A percentile compares a stretch with the other conserved stretches of the same genome.
Evolutionary conservation across 2,329 filamentous ascomycete genomes (phyloP).

Genomic region (Colletotrichum sojae): DNA sequence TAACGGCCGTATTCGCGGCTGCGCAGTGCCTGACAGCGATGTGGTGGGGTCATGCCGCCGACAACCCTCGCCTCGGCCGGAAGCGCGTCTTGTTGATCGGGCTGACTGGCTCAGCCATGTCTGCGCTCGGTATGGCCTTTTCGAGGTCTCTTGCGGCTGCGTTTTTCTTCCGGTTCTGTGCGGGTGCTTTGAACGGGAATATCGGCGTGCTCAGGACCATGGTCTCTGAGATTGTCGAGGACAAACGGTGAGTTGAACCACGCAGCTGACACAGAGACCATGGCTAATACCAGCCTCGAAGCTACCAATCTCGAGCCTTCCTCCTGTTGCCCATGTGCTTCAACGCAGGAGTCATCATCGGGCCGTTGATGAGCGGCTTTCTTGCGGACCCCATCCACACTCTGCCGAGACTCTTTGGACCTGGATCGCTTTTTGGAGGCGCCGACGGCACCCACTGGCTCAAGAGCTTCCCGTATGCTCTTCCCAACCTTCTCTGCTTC

Average conservation of each 20-base stretch:
- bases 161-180: conserved; percentile 42
- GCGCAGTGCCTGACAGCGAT: conserved; percentile 43
- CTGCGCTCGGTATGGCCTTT: conserved; percentile 80
- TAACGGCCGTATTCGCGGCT: conserved; percentile 43
- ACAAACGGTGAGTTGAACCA: conserved; percentile 35
- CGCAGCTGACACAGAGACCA: neutral
- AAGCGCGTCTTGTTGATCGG: conserved; percentile 43
- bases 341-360: conserved; percentile 45
- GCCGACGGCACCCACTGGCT: conserved; percentile 42
- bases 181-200: conserved; percentile 43
- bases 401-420: conserved; percentile 42
- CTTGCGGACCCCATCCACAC: conserved; percentile 43
- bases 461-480: conserved; percentile 43
- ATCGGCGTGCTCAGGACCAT: conserved; percentile 44
- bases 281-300: neutral
- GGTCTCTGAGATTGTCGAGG: conserved; percentile 43
- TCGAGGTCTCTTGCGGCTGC: conserved; percentile 68
- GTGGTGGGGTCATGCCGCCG: conserved; percentile 42
- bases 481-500: conserved; percentile 43
- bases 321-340: conserved; percentile 44
- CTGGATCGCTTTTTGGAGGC: conserved; percentile 42
- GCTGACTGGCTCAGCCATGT: conserved; percentile 66
- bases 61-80: conserved; percentile 40
- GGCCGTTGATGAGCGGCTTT: conserved; percentile 44
- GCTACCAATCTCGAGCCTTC: conserved; percentile 41